phyloP scores from a whole-genome alignment of 805 yeast genomes.

The Suhomyces prunicola region DNA sequence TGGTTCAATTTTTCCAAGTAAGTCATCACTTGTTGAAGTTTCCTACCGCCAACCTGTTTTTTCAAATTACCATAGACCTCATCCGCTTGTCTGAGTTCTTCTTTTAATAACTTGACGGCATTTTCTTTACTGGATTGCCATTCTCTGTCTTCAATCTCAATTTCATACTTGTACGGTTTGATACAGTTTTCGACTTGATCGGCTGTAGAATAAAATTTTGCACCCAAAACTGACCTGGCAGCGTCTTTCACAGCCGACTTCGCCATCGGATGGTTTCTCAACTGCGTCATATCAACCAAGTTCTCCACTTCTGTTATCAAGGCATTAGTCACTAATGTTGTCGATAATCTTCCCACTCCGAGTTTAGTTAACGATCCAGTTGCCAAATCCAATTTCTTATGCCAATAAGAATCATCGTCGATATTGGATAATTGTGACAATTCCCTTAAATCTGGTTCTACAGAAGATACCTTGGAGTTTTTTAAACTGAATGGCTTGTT shows the following conservation, averaged over 20 bases:
- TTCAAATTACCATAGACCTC: conserved; percentile 57
- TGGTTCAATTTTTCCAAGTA: conserved; percentile 56
- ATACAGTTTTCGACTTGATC: conserved; percentile 98
- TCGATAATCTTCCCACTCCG: conserved; percentile 90
- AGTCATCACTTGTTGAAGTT: conserved; percentile 76
- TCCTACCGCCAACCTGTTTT: conserved; percentile 76
- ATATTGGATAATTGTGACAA: conserved; percentile 47
- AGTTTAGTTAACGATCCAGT: conserved; percentile 82
- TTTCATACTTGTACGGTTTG: conserved; percentile 96
- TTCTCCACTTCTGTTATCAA: conserved; percentile 73
- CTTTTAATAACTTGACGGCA: conserved; percentile 67
- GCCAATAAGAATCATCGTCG: conserved; percentile 81
- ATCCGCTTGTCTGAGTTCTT: conserved; percentile 82
- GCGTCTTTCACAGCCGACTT: conserved; percentile 79
- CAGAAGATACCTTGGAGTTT: conserved; percentile 12
- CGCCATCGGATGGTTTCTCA: conserved; percentile 84
- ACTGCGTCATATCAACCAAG: conserved; percentile 68
- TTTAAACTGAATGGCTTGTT: conserved; percentile 49
- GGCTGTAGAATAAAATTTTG: conserved; percentile 85
- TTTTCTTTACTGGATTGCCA: conserved; percentile 84
- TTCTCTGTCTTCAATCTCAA: conserved; percentile 93
- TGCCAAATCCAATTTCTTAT: conserved; percentile 76
- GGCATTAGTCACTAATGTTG: conserved; percentile 77
- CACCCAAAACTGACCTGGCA: conserved; percentile 71
- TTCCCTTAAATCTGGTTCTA: conserved; percentile 52